Conservation (phyloP, 2,329 filamentous ascomycete genomes). For the Pseudogymnoascus sp. region DNA sequence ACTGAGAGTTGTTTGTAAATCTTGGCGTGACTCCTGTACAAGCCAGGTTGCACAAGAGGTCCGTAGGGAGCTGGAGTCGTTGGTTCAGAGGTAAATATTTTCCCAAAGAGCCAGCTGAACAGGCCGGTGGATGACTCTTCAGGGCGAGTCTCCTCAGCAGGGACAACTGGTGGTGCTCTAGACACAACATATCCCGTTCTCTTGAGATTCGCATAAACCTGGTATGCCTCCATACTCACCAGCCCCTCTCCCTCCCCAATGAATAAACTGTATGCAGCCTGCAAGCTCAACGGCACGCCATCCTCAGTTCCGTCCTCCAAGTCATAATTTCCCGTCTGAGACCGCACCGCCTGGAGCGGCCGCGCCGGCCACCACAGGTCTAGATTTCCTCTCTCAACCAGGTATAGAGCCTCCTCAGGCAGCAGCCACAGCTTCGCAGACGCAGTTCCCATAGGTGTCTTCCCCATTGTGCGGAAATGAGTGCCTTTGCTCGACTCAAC, state of each 20-base stretch:
- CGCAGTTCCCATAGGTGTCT: conserved; percentile 47
- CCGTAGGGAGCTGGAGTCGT: conserved; percentile 32
- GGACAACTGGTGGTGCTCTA: conserved; percentile 46
- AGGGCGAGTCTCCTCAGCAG: not conserved
- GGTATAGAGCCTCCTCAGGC: conserved; percentile 83
- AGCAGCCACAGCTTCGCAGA: conserved; percentile 68
- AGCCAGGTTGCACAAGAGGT: conserved; percentile 52
- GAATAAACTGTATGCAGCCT: conserved; percentile 81
- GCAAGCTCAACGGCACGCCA: conserved; percentile 78
- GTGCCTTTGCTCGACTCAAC: conserved; percentile 65
- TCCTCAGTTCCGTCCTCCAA: conserved; percentile 45
- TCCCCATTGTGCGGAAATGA: conserved; percentile 70
- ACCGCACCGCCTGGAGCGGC: conserved; percentile 39
- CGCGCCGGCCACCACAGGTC: conserved; percentile 75
- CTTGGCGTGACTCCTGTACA: conserved; percentile 57
- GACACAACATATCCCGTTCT: conserved; percentile 74
- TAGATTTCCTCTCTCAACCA: conserved; percentile 79
- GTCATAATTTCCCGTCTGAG: conserved; percentile 16
- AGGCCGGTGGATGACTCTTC: conserved; percentile 17
- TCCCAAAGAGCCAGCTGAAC: conserved; percentile 27
- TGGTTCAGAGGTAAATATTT: conserved; percentile 20
- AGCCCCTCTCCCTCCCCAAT: conserved; percentile 63
- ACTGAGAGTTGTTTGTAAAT: conserved; percentile 72
- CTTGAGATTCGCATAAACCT: conserved; percentile 79
- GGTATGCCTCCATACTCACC: conserved; percentile 68